Percentiles rank a stretch among this genome's conserved stretches.
Conservation (phyloP, 2,329 filamentous ascomycete species). For the Periconia sp. region DNA sequence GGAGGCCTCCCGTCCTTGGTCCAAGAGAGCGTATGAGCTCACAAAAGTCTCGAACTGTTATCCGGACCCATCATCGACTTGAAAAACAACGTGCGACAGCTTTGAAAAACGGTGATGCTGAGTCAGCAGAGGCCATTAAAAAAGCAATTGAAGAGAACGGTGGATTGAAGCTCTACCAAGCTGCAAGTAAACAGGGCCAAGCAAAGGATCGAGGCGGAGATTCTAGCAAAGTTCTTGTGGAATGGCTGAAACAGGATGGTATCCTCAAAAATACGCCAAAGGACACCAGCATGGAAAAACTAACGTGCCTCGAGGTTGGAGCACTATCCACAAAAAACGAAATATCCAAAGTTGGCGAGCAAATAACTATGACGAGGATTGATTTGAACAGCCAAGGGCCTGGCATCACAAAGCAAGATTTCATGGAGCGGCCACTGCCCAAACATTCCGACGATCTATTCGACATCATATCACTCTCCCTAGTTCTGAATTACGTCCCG, state of each 20-base stretch:
- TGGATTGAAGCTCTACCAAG: conserved; percentile 62
- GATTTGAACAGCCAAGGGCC: conserved; percentile 85
- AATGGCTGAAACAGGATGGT: conserved; percentile 55
- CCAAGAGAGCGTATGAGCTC: conserved; percentile 51
- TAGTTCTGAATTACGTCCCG: conserved; percentile 94
- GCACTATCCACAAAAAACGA: conserved; percentile 82
- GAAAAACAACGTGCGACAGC: conserved; percentile 60
- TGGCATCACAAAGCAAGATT: conserved; percentile 85
- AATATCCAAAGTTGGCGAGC: conserved; percentile 67
- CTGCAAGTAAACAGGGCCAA: conserved; percentile 64
- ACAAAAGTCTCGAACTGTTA: conserved; percentile 60
- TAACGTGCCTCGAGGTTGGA: conserved; percentile 79
- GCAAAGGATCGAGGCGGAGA: conserved; percentile 64
- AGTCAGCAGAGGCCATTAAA: conserved; percentile 47
- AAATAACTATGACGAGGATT: conserved; percentile 78
- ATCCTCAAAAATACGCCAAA: conserved; percentile 14
- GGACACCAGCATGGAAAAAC: conserved; percentile 8
- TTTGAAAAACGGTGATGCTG: conserved; percentile 44
- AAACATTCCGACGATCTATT: conserved; percentile 64
- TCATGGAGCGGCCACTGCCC: conserved; percentile 85
- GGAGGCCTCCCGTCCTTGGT: conserved; percentile 33
- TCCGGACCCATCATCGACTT: conserved; percentile 61
- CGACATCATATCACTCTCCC: conserved; percentile 85
- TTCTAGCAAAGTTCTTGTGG: conserved; percentile 60
- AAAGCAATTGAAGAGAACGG: conserved; percentile 58